Evolutionary conservation across 2,329 filamentous ascomycete genomes (phyloP), one percentile per base, ranked within the genome.

Genomic region (Penicillium sp.): DNA sequence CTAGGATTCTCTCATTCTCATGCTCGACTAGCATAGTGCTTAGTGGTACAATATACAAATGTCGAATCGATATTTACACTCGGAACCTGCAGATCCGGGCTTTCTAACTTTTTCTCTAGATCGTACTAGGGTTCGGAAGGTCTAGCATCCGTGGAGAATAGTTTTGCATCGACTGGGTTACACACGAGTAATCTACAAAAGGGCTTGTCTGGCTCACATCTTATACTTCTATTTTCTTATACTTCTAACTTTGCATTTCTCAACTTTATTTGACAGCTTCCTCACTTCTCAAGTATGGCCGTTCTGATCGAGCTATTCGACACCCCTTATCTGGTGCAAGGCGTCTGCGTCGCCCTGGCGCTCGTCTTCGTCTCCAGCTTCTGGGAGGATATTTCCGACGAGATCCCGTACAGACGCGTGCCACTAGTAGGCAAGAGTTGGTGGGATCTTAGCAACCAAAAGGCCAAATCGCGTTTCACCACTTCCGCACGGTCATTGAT

Each of bases 361-460:
- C 36, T 52, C 3, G 23, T 58, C 2, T 45, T 65, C 5, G 27
- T 60, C 16, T 58, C 57, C 3, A 56, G 48, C 24, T 52, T 60
- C 26, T 65, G 56, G 50, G 42, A 44, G 6, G 62, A 63, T 29
- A 27, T 65, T 11, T 44, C 51, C 10, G 56, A 63, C 41, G 62
- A 59, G 29, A 52, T 64, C 20, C 63, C 62, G 1, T 55, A 64
- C 40, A 34, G 47, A 18, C 52, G 56, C 11, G 50, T 66, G 14
- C 64, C 62, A 6, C 27, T 66, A 11, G 51, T 66, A 2, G 64
- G 64, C 13, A 64, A 55, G 37, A 50, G 49, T 23, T 47, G 53
- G 44, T 62, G 59, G 62, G 55, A 61, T n/a, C n/a, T 63, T n/a
- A 56, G 58, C 18, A 66, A 66, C 44, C 58, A 52, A 28, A 61